Base-by-base conservation (phyloP, 208 protist genomes). In the Acanthamoeba sp. region DNA sequence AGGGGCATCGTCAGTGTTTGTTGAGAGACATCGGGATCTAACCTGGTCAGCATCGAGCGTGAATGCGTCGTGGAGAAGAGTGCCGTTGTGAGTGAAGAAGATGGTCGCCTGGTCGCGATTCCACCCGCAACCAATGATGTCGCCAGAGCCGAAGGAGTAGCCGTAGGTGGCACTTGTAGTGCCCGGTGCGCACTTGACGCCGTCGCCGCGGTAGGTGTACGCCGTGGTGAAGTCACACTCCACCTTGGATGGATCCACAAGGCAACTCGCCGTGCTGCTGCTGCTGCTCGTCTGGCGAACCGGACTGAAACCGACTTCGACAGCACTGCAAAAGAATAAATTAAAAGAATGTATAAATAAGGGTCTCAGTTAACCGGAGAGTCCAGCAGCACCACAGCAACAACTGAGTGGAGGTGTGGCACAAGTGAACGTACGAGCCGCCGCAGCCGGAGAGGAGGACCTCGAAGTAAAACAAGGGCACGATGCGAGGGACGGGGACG, bases 401-500 rank as follows among this genome's bases (percentile, higher is more conserved):
- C n/a, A n/a, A n/a, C n/a, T n/a, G n/a, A 62, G 27, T 62, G 52
- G 9, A 45, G 12, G n/a, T 20, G 45, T 18, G 62, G 45, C 7
- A 12, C 5, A 80, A 62, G n/a, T n/a, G n/a, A 42, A 55, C 89
- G 45, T 93, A 93, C 89, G 48, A 40, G 89, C 89, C 89, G 27
- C 64, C 59, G 82, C 64, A 93, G n/a, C 48, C 45, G 20, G 89
- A 52, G n/a, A 93, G 29, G 16, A 78, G 42, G 12, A 93, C 89
- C 27, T 93, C 89, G 52, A 93, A 93, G 64, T 93, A 93, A 42
- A 82, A 93, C 38, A 93, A 12, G 69, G 89, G 89, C 89, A 93
- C 18, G 20, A 82, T 32, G 52, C 48, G 29, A 5, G 59, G 45
- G 48, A 93, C 38, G 50, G 89, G 48, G 27, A 82, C 40, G 52